Conservation (phyloP, 2,329 filamentous ascomycete species). For the Pyrenophora seminiperda region DNA sequence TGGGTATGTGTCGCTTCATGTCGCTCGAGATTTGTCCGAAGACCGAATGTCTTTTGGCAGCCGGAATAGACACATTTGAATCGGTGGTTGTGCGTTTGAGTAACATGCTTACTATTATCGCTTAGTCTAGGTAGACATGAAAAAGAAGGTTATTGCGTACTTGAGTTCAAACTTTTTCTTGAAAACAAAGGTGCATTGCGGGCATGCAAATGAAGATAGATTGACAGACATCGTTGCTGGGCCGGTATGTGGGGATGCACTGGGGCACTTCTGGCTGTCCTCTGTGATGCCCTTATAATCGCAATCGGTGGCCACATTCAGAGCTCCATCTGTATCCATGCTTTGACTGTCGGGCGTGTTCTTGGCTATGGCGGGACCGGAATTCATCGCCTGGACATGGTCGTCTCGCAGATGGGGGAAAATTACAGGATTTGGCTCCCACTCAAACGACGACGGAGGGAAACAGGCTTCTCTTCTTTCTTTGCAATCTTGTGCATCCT, state of each 20-base stretch:
- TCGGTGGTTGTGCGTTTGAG: background rate
- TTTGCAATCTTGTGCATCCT: background rate
- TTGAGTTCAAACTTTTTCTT: background rate
- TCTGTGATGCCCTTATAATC: background rate
- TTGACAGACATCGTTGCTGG: background rate
- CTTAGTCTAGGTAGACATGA: background rate
- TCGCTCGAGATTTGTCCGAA: background rate
- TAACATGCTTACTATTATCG: background rate
- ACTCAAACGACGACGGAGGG: background rate
- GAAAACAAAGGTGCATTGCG: background rate
- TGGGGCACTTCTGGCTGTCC: background rate
- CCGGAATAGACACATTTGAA: background rate
- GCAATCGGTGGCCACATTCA: background rate
- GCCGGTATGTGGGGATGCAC: background rate
- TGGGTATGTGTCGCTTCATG: background rate
- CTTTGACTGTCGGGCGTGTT: background rate
- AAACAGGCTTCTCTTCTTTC: background rate
- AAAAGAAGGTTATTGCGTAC: background rate
- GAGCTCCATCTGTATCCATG: background rate
- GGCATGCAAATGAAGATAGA: background rate
- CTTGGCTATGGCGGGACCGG: background rate
- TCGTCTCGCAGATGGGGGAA: background rate
- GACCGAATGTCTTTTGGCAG: background rate
- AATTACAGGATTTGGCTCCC: background rate
- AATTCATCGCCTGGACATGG: background rate